A percentile compares a stretch with the other conserved stretches of the same genome.
Evolutionary conservation across 345 rosid species (phyloP).

Genomic region (Gossypium rotundifolium): DNA sequence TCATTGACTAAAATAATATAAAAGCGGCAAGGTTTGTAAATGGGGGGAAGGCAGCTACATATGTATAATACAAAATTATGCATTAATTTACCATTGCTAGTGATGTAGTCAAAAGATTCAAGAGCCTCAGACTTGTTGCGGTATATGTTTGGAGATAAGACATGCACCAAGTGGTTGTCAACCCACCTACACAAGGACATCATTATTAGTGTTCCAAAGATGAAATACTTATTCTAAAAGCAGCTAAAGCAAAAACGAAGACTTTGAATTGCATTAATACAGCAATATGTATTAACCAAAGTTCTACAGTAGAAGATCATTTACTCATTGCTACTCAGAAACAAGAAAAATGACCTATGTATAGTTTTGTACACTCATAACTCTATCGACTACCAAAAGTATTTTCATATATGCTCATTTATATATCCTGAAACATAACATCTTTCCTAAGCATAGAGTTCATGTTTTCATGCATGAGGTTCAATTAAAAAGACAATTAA

Average conservation of each 20-base stretch:
- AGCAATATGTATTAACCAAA: neutral
- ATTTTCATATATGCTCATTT: neutral
- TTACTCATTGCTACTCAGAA: neutral
- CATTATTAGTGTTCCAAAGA: slow-evolving; percentile 14
- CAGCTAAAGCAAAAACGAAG: neutral
- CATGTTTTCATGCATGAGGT: neutral
- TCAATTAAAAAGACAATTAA: neutral
- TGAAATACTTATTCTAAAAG: neutral
- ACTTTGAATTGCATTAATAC: slow-evolving; percentile 1
- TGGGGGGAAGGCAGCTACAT: neutral
- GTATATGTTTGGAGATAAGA: slow-evolving; percentile 67
- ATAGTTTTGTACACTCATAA: neutral
- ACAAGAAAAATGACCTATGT: neutral
- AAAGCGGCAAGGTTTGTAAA: neutral
- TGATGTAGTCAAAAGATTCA: slow-evolving; percentile 65
- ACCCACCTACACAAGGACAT: slow-evolving; percentile 50
- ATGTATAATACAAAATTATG: neutral
- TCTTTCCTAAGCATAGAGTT: neutral
- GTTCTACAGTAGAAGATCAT: neutral
- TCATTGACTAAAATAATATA: neutral
- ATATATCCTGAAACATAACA: neutral
- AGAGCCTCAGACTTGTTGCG: slow-evolving; percentile 60
- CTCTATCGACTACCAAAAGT: neutral
- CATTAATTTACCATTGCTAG: slow-evolving; percentile 47
- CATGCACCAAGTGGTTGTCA: slow-evolving; percentile 64